Conservation (phyloP, 2,329 filamentous ascomycete species). For the Gliomastix tumulicola region DNA sequence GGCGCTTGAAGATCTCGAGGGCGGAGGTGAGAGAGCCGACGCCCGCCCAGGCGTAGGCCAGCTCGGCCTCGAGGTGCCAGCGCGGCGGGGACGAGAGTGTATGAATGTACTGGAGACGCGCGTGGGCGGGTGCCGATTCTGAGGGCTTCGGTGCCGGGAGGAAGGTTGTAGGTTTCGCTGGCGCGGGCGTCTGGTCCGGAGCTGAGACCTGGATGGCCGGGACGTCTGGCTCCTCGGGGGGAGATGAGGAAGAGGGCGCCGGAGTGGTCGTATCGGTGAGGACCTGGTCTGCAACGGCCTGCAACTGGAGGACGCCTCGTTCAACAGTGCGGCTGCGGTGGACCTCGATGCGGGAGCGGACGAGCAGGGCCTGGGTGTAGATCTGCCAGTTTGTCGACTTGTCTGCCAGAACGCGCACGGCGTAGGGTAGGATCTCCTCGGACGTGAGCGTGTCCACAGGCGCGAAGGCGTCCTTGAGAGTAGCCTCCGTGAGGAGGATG, state of each 20-base stretch:
- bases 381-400: slow-evolving; percentile 97
- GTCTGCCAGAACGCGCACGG: slow-evolving; percentile 77
- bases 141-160: slow-evolving; percentile 67
- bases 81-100: slow-evolving; percentile 75
- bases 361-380: slow-evolving; percentile 87
- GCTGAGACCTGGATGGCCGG: slow-evolving; percentile 38
- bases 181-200: slow-evolving; percentile 17
- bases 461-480: slow-evolving; percentile 80
- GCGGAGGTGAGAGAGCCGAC: slow-evolving; percentile 85
- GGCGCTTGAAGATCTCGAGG: slow-evolving; percentile 88
- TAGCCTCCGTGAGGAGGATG: slow-evolving; percentile 80
- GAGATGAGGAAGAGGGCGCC: background rate
- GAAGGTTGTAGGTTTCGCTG: slow-evolving; percentile 62
- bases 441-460: slow-evolving; percentile 78
- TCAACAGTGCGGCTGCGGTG: slow-evolving; percentile 84
- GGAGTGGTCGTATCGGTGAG: slow-evolving; percentile 66
- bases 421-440: slow-evolving; percentile 92
- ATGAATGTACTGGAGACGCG: slow-evolving; percentile 79
- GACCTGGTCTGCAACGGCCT: slow-evolving; percentile 92
- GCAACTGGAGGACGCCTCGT: slow-evolving; percentile 82
- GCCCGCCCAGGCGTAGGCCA: slow-evolving; percentile 86
- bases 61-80: slow-evolving; percentile 91
- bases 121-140: slow-evolving; percentile 70
- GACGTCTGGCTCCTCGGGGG: slow-evolving; percentile 21
- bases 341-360: slow-evolving; percentile 83